Base-by-base conservation (phyloP, 345 rosid genomes). In the Gossypium arboreum region DNA sequence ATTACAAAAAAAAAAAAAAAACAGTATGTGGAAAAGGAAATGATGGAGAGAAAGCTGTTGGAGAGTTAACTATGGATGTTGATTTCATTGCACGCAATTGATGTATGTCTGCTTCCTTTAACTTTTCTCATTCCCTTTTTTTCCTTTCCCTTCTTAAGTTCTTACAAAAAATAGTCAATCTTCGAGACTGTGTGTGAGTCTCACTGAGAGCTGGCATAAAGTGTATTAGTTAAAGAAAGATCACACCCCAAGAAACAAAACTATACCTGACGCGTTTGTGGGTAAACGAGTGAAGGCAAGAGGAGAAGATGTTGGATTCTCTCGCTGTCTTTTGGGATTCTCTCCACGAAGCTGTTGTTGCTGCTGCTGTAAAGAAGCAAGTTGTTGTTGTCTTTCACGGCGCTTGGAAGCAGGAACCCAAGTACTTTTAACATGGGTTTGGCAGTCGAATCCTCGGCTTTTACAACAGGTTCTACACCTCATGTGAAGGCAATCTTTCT, bases 381-480 rank as follows among this genome's bases (percentile, higher is more conserved):
- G 57, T 34, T 83, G 86, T 6, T 86, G 89, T 16, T 85, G 95
- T 67, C 90, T 76, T 61, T 92, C 95, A 2, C 93, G 90, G 84
- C 97, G 93, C 72, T 83, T 90, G 2, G 95, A 72, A 55, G 93
- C 92, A 13, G 97, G 90, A 72, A 92, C 86, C 97, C 97, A 92
- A 59, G 97, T 92, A 80, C 95, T 90, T 80, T 84, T 92, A 24
- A 92, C 87, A 80, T 92, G 97, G 64, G 97, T 92, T 25, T 87
- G 85, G 82, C 95, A 92, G 12, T 85, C 91, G 7, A 88, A 92
- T 43, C 92, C 95, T 22, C 90, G 88, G 77, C 93, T 92, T 80
- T 90, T 92, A 75, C 97, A 92, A 74, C 97, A 92, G 69, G 93
- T 87, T 70, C 97, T 78, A 71, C 97, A 92, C 76, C 97, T 82